Evolutionary conservation across 257 asterid genomes (phyloP).

Genomic region (Primulina tabacum): DNA sequence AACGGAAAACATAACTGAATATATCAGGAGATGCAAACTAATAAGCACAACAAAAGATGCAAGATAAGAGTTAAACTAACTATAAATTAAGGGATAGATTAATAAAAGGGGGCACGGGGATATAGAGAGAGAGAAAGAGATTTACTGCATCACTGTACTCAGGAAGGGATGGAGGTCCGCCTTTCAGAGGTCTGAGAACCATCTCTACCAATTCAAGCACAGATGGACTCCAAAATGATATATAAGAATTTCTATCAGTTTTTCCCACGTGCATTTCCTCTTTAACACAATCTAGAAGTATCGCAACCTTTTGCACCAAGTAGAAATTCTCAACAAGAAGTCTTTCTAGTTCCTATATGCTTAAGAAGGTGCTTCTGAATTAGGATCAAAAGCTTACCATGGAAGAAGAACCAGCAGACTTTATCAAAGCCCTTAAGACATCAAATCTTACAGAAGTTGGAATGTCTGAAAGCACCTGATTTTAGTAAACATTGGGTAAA

Average conservation of each 20-base stretch:
- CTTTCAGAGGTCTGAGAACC: conserved; percentile 75
- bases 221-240: conserved; percentile 58
- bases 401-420: conserved; percentile 65
- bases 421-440: conserved; percentile 65
- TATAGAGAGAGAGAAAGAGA: conserved; percentile 29
- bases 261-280: conserved; percentile 59
- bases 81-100: too few relatives aligned
- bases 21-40: neutral
- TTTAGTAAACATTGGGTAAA: conserved; percentile 23
- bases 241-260: conserved; percentile 29
- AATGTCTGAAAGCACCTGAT: conserved; percentile 74
- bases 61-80: neutral
- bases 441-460: conserved; percentile 68
- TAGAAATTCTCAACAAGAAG: conserved; percentile 6
- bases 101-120: conserved; percentile 8
- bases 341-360: conserved; percentile 5
- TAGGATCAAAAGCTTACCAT: conserved; percentile 54
- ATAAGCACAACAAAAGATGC: neutral
- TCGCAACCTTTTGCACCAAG: conserved; percentile 51
- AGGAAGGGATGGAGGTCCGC: conserved; percentile 90
- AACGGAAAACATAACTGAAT: neutral
- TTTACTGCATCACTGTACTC: conserved; percentile 83
- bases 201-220: conserved; percentile 70
- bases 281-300: conserved; percentile 67
- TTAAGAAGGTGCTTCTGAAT: conserved; percentile 17